Evolutionary conservation across 768 basidiomycete species (phyloP).

Genomic region (Boletus coccyginus): DNA sequence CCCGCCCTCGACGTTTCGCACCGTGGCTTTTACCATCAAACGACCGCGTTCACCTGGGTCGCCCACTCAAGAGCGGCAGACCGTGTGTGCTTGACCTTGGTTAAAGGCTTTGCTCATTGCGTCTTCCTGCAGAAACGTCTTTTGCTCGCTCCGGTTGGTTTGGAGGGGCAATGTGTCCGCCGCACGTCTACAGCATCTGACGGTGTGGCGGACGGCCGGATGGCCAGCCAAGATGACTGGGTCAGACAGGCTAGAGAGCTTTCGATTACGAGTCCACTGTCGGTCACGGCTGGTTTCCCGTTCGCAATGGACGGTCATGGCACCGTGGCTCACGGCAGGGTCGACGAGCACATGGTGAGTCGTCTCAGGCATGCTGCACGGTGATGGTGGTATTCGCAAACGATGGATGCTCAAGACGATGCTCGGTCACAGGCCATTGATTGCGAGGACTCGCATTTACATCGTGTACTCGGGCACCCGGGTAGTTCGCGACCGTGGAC

Average conservation of each 20-base stretch:
- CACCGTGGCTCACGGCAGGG: conserved; percentile 7
- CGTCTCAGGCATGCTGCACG: not conserved
- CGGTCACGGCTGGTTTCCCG: conserved; percentile 16
- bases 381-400: not conserved
- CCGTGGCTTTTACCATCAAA: conserved; percentile 41
- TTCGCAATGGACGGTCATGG: not conserved
- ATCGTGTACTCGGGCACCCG: conserved; percentile 10
- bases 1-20: conserved; percentile 37
- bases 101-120: not conserved
- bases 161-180: conserved; percentile 25
- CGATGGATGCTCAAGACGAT: conserved; percentile 9
- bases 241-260: conserved; percentile 67
- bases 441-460: conserved; percentile 17
- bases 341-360: conserved; percentile 50
- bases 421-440: conserved; percentile 21
- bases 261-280: conserved; percentile 41
- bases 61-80: conserved; percentile 49
- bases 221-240: conserved; percentile 66
- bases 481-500: conserved; percentile 11
- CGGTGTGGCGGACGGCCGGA: conserved; percentile 23
- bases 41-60: conserved; percentile 60
- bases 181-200: conserved; percentile 27
- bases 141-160: conserved; percentile 38
- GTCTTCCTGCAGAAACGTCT: conserved; percentile 54
- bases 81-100: conserved; percentile 34